A percentile compares a stretch with the other conserved stretches of the same genome.
Conservation (phyloP, 805 yeast species). For the Zygosaccharomyces gambellarensis region DNA sequence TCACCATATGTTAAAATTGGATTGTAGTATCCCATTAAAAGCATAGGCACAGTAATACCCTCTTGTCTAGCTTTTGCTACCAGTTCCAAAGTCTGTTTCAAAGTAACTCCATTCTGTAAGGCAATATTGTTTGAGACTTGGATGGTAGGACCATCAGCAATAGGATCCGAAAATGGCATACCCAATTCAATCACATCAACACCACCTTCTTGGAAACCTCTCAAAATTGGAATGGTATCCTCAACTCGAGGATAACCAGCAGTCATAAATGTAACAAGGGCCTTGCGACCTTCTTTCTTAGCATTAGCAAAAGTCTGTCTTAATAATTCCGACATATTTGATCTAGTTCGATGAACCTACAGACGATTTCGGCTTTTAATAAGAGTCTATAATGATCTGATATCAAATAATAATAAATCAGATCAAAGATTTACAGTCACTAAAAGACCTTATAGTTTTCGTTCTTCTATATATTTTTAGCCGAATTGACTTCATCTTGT, state of each 20-base stretch:
- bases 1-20: conserved; percentile 91
- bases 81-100: conserved; percentile 61
- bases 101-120: conserved; percentile 74
- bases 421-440: background rate
- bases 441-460: no score
- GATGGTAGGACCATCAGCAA: conserved; percentile 97
- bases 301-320: conserved; percentile 54
- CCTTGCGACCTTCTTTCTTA: conserved; percentile 66
- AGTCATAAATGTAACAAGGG: conserved; percentile 86
- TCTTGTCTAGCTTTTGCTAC: conserved; percentile 69
- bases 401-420: background rate
- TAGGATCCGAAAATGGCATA: conserved; percentile 95
- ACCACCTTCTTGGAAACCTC: conserved; percentile 91
- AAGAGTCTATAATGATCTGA: background rate
- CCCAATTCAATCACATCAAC: conserved; percentile 94
- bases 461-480: no score
- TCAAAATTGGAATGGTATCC: conserved; percentile 80
- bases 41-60: conserved; percentile 85
- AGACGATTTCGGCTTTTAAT: background rate
- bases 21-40: conserved; percentile 97
- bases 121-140: conserved; percentile 85
- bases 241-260: conserved; percentile 89
- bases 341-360: background rate
- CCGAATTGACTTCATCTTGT: background rate
- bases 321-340: conserved; percentile 35